Evolutionary conservation across 2,329 filamentous ascomycete genomes (phyloP), one percentile per base, ranked within the genome.

Genomic region (Alternaria brassicae): DNA sequence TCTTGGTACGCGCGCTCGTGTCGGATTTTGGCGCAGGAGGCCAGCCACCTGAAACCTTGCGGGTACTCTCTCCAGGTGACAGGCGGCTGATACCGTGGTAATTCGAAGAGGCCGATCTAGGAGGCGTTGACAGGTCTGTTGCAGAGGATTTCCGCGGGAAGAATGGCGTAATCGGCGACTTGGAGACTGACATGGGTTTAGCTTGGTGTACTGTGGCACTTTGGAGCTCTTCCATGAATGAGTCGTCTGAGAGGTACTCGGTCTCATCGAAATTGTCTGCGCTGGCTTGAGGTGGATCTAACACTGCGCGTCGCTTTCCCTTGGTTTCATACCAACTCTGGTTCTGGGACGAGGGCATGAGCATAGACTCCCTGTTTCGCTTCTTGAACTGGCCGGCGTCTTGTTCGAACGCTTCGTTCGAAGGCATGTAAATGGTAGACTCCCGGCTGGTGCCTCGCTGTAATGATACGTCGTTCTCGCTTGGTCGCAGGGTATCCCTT

Each of bases 191-290:
- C 63, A 96, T 87, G 2, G 91, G 89, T 72, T 89, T 90, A n/a
- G 92, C 92, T 79, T 97, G 88, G 72, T 95, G 86, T 17, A 96
- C 81, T 2, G 90, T 93, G 27, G 92, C 93, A 55, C 87, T 90
- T 69, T 92, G 90, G 55, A 96, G 80, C 78, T 96, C 93, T 57
- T 96, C 91, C 86, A 96, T 90, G 62, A 93, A 86, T 15, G 88
- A 89, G 72, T 95, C 91, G 74, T 94, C 91, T n/a, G 90, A 89
- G 39, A 87, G 79, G 72, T 85, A 85, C 40, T 83, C 81, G 19
- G 77, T 70, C 52, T 81, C n/a, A n/a, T n/a, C 77, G 9, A 76
- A 78, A 52, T 79, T 77, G 12, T 80, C 79, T 25, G 73, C 72
- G 15, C 75, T 66, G 41, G 62, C 56, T 36, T 79, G 73, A 13